Base-by-base conservation (phyloP, 129 eudicot species). In the Tanacetum coccineum region DNA sequence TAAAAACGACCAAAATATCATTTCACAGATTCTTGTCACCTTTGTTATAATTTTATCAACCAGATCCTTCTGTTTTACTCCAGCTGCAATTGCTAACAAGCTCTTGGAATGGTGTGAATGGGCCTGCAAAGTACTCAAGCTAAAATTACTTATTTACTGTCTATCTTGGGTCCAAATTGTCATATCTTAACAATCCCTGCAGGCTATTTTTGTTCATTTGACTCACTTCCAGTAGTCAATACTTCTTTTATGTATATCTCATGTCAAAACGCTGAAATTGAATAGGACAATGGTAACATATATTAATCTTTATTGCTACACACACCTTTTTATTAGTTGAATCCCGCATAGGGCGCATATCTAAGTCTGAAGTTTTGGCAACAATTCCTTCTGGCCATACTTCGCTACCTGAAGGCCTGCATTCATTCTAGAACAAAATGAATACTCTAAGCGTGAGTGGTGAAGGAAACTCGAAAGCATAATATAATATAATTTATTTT, bases 71-170 rank as follows among this genome's bases (percentile, higher is more conserved):
- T 92, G 98, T 78, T 88, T 92, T 63, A 88, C 74, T 77, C 98
- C 98, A 42, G 83, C 98, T 59, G 98, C 85, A 73, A 92, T 59
- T 45, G 95, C 98, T 78, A 92, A 73, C 77, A 92, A 79, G 73
- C 76, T 88, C 44, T 32, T 62, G 4, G 89, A 66, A 55, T 44
- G 67, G 58, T 56, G 49, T 59, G 86, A 47, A 39, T 62, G 78
- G 19, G 39, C 72, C 95, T 88, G 84, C 54, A 53, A 60, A n/a
- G 51, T 52, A 6, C 13, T 21, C 28, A 11, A n/a, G 44, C 49
- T 55, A 13, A 36, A 57, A 45, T 36, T 9, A 73, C 10, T 13
- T 22, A 12, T 9, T 25, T 3, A 47, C 3, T 19, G n/a, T 45
- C 46, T 1, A 3, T 17, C 5, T 4, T 60, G 30, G 53, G 13